Evolutionary conservation across 139 green algal species (phyloP).

Genomic region (Edaphochlamys debaryana): DNA sequence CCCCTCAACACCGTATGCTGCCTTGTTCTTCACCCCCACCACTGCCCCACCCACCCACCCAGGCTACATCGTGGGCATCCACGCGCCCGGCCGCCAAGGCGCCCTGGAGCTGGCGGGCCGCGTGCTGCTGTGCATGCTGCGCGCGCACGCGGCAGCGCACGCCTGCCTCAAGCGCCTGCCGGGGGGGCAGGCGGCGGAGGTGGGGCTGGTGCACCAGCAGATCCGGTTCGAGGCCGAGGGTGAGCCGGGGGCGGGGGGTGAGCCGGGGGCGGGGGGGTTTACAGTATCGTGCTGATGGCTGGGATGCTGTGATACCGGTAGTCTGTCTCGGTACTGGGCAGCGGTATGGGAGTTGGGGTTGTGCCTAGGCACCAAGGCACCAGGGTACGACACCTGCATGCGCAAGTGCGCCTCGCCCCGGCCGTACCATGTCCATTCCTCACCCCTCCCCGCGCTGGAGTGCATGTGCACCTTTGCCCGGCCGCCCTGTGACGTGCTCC

Average conservation of each 20-base stretch:
- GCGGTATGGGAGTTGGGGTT: too few species aligned
- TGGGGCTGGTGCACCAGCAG: conserved; percentile 71
- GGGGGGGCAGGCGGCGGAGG: conserved; percentile 32
- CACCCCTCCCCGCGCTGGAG: too few species aligned
- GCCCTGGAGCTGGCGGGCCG: neutral
- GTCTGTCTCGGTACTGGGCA: too few species aligned
- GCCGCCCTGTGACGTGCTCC: neutral
- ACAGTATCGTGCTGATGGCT: too few species aligned
- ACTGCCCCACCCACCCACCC: neutral
- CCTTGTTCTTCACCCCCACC: too few species aligned
- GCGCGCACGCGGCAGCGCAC: conserved; percentile 60
- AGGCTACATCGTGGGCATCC: conserved; percentile 59
- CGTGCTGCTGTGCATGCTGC: conserved; percentile 45
- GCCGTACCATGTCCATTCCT: too few species aligned
- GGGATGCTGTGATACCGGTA: too few species aligned
- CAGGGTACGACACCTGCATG: too few species aligned
- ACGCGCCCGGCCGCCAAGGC: conserved; percentile 37
- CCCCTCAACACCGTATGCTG: too few species aligned
- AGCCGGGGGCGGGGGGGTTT: too few species aligned
- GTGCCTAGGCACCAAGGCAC: too few species aligned
- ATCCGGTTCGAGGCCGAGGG: conserved; percentile 56
- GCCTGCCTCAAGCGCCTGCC: conserved; percentile 58
- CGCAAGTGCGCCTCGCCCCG: too few species aligned
- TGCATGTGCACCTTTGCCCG: neutral
- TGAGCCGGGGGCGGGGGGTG: neutral